Base-by-base conservation (phyloP, 768 basidiomycete species). In the Leccinellum luteum region DNA sequence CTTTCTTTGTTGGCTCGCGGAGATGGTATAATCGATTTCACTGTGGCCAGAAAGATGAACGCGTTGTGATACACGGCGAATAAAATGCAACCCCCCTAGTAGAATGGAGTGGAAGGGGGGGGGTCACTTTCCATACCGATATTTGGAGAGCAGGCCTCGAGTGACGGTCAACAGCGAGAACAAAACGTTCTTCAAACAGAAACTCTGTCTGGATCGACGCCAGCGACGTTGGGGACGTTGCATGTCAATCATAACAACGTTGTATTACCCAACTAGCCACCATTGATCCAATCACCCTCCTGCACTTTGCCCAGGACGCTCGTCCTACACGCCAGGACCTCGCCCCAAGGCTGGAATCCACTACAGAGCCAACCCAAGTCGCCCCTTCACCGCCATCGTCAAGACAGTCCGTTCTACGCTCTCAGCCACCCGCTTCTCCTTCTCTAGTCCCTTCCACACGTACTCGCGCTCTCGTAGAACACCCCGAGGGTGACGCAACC, bases 241-340 rank as follows among this genome's bases (percentile, higher is more conserved):
- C 62, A 72, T 72, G 70, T 60, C 60, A 60, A 63, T 54, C 61
- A 62, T 54, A 35, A 51, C 57, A 49, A 59, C 59, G 30, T 19
- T 41, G 41, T 44, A 65, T 57, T 63, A 56, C 35, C 62, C 60
- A 52, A 57, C 60, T 69, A 70, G 76, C 67, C 77, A 79, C 79
- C 78, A 89, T 89, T 87, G 85, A 86, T 85, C 78, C 86, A 76
- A 72, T 78, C 76, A 81, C 80, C 69, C 74, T 78, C 70, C 75
- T 79, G 74, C 75, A 74, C 77, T 73, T 78, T 74, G 69, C 81
- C 72, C 80, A 82, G 86, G 83, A 84, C 76, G 71, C 71, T 67
- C 63, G 69, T 73, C 75, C 75, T 72, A 68, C 65, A 64, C 73
- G 72, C 74, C 70, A 77, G 67, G 74, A 73, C 65, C 68, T 70